These are phyloP conservation scores for Irpex sp. DNA, from an alignment of 1,284 basidiomycete species.

Conservation along the genomic window DNA sequence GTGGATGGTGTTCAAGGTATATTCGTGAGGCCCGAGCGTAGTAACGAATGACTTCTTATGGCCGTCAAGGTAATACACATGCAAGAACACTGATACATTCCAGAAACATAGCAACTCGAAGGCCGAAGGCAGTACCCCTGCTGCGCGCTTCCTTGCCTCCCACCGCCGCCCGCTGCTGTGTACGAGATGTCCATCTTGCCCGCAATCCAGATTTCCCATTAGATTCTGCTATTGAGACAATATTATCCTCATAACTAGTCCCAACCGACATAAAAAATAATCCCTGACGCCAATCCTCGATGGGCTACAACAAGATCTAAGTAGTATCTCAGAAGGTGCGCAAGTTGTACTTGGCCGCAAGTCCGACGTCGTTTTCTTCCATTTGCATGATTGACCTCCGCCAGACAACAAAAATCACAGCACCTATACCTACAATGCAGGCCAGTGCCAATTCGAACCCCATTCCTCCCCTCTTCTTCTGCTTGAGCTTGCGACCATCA, in stretches of 20 bases:
- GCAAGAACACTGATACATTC: constrained; percentile 6
- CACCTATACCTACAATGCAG: too few species aligned
- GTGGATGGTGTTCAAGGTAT: constrained; percentile 5
- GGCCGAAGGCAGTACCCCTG: constrained; percentile 5
- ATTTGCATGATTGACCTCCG: neutral
- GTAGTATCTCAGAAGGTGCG: too few species aligned
- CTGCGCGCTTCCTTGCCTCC: neutral
- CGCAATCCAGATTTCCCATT: neutral
- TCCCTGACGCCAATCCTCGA: too few species aligned
- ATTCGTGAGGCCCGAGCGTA: constrained; percentile 5
- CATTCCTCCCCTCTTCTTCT: too few species aligned
- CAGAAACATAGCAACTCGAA: constrained; percentile 7
- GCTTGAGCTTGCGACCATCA: too few species aligned
- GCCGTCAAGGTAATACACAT: constrained; percentile 8
- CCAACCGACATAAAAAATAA: too few species aligned
- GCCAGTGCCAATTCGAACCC: too few species aligned
- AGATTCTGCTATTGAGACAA: too few species aligned
- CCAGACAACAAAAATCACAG: too few species aligned
- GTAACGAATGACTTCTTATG: constrained; percentile 6
- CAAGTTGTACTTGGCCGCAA: neutral
- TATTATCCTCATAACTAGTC: too few species aligned
- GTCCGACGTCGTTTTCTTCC: neutral
- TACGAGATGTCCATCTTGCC: neutral
- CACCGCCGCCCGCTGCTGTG: neutral
- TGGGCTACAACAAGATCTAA: too few species aligned